Conservation (phyloP, 2,329 filamentous ascomycete genomes). For the Helotiales sp. region DNA sequence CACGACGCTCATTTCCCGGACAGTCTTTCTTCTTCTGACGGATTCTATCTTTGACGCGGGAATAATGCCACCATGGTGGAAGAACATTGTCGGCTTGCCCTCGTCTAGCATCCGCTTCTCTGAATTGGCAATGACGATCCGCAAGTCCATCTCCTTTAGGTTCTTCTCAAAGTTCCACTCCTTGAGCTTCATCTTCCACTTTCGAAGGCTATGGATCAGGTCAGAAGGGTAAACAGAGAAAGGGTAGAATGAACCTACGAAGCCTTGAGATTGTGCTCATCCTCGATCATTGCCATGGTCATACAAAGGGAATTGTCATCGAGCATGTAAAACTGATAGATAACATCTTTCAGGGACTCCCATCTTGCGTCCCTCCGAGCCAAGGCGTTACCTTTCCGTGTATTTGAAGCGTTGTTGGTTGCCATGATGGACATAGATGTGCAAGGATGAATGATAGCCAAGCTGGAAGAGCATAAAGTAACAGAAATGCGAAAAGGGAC, state of each 20-base stretch:
- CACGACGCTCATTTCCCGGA: too few relatives aligned
- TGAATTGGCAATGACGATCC: neutral
- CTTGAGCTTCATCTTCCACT: neutral
- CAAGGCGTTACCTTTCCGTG: too few relatives aligned
- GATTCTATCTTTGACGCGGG: too few relatives aligned
- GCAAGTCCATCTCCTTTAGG: neutral
- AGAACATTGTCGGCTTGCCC: neutral
- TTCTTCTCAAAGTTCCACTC: neutral
- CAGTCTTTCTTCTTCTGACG: too few relatives aligned
- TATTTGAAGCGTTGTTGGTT: too few relatives aligned
- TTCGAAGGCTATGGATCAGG: neutral
- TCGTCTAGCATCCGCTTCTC: neutral
- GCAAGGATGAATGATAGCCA: too few relatives aligned
- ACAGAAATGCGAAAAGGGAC: too few relatives aligned
- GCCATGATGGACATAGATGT: too few relatives aligned
- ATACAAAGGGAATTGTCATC: neutral
- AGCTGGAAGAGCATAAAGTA: too few relatives aligned
- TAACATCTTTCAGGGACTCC: too few relatives aligned
- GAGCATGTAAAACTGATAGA: neutral
- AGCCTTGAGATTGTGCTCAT: neutral
- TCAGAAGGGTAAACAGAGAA: neutral
- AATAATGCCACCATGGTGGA: too few relatives aligned
- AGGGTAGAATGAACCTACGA: neutral
- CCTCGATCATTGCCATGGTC: neutral
- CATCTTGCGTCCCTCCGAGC: too few relatives aligned